Evolutionary conservation across 768 basidiomycete species (phyloP).

Genomic region (Cubamyces sp.): DNA sequence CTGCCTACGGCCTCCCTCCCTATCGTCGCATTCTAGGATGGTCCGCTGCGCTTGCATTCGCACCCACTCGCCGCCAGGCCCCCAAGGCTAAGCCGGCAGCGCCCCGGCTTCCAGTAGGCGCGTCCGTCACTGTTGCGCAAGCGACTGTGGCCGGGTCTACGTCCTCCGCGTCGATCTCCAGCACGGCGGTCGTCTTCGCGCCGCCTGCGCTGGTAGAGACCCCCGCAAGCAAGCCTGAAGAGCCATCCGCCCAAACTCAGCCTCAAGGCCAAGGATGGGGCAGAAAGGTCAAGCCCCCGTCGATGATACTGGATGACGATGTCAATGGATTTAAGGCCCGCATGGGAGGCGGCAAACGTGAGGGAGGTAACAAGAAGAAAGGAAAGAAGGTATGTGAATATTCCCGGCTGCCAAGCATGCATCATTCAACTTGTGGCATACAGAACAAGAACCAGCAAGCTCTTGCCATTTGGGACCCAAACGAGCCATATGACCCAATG

Average conservation of each 20-base stretch:
- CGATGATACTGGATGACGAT: conserved; percentile 89
- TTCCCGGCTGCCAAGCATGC: not conserved
- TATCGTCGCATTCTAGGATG: conserved; percentile 59
- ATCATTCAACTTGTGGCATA: conserved; percentile 7
- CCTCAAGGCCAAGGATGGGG: conserved; percentile 71
- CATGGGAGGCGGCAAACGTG: conserved; percentile 56
- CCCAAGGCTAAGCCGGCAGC: conserved; percentile 61
- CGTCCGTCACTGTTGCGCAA: conserved; percentile 47
- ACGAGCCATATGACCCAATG: conserved; percentile 77
- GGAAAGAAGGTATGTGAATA: conserved; percentile 60
- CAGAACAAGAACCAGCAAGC: conserved; percentile 66
- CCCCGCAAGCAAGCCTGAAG: conserved; percentile 34
- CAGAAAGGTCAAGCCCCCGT: conserved; percentile 87
- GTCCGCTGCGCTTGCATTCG: conserved; percentile 90
- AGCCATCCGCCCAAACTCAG: conserved; percentile 39
- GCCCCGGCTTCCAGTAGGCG: conserved; percentile 63
- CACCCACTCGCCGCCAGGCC: conserved; percentile 69
- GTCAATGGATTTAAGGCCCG: conserved; percentile 78
- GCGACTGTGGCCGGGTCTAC: conserved; percentile 24
- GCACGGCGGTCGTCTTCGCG: conserved; percentile 71
- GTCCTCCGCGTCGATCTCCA: conserved; percentile 42
- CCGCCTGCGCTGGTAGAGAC: conserved; percentile 59
- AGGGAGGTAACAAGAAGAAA: conserved; percentile 46
- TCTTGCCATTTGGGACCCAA: conserved; percentile 72
- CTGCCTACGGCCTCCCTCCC: conserved; percentile 18